Conservation (phyloP, 192 early-diverging fungal genomes). For the Chytriomyces hyalinus region DNA sequence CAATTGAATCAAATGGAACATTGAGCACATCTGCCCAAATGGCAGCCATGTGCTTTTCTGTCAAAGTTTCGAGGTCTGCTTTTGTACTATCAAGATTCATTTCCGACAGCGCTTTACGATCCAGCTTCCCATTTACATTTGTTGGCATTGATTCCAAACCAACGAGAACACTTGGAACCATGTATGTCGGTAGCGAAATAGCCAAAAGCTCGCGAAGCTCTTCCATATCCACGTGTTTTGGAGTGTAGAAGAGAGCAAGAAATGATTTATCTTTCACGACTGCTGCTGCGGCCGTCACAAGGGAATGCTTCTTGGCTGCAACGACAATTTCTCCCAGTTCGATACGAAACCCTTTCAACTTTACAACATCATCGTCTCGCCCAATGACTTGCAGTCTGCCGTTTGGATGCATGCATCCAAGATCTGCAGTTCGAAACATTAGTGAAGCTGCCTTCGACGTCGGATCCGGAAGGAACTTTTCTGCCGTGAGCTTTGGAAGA, state of each 20-base stretch:
- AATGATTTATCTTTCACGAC: constrained; percentile 42
- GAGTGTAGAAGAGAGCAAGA: constrained; percentile 35
- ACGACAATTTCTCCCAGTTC: constrained; percentile 41
- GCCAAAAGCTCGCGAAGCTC: not conserved
- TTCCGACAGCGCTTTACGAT: not conserved
- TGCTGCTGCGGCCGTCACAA: constrained; percentile 29
- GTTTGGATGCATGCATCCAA: constrained; percentile 28
- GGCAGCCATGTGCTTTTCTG: not conserved
- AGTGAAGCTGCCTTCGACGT: constrained; percentile 21
- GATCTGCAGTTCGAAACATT: constrained; percentile 18
- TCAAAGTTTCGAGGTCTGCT: not conserved
- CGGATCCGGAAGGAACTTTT: constrained; percentile 41
- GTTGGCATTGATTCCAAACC: constrained; percentile 38
- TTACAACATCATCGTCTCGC: constrained; percentile 43
- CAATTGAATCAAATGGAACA: too few relatives aligned
- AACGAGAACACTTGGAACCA: constrained; percentile 33
- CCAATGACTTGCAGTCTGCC: constrained; percentile 42
- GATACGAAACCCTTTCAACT: constrained; percentile 44
- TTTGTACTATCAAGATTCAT: constrained; percentile 4
- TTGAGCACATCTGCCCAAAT: not conserved
- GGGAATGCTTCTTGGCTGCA: not conserved
- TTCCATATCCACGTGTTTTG: constrained; percentile 22
- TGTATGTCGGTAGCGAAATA: constrained; percentile 41
- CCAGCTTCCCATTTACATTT: constrained; percentile 38
- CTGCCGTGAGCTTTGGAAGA: constrained; percentile 43